These are phyloP conservation scores for Mucor piriformis DNA, from an alignment of 371 early-diverging fungal species.

Conservation along the genomic window DNA sequence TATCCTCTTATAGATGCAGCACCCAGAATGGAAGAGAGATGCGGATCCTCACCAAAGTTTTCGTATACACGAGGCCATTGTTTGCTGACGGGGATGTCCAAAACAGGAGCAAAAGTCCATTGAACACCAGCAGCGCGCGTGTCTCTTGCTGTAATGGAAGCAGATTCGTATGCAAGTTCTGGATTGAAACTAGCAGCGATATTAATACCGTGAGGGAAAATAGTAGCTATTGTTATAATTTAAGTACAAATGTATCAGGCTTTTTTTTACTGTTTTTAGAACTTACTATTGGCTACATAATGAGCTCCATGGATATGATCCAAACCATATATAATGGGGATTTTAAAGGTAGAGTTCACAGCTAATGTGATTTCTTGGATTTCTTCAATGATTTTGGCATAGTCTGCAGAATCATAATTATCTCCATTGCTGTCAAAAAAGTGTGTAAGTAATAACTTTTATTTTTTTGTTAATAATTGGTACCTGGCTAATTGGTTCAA, in stretches of 20 bases:
- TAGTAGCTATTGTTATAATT: conserved; percentile 43
- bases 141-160: conserved; percentile 52
- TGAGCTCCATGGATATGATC: conserved; percentile 74
- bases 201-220: conserved; percentile 59
- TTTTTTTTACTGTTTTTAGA: background rate
- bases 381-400: conserved; percentile 33
- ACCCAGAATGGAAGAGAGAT: conserved; percentile 59
- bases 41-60: conserved; percentile 62
- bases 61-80: conserved; percentile 75
- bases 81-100: conserved; percentile 67
- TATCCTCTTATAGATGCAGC: conserved; percentile 58
- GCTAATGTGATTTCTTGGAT: conserved; percentile 40
- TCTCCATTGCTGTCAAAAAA: conserved; percentile 19
- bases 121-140: conserved; percentile 48
- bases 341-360: conserved; percentile 34
- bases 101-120: conserved; percentile 65
- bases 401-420: conserved; percentile 30
- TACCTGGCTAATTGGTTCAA: conserved; percentile 40
- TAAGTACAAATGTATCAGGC: background rate
- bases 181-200: conserved; percentile 60
- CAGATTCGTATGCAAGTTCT: conserved; percentile 47
- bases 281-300: conserved; percentile 54
- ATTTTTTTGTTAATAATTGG: background rate
- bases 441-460: background rate
- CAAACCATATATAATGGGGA: conserved; percentile 53